phyloP scores from a whole-genome alignment of 148 eudicot genomes.

The Linanthus parryae region DNA sequence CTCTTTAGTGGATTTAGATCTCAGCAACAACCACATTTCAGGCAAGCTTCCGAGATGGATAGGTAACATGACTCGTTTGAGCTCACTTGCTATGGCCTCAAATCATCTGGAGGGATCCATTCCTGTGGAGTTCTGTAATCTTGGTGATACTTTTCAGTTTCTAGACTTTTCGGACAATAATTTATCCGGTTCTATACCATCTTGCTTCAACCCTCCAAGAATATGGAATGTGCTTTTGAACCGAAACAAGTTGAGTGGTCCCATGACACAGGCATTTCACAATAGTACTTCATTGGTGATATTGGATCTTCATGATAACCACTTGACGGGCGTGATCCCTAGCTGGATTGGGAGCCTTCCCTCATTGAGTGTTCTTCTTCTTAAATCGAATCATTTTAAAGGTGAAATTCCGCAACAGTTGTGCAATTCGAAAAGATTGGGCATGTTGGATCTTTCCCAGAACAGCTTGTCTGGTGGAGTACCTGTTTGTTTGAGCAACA shows the following conservation, averaged over 20 bases:
- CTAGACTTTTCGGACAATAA: background rate
- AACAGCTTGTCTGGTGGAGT: background rate
- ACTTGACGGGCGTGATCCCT: background rate
- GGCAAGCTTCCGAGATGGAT: too few relatives aligned
- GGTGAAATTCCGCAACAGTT: background rate
- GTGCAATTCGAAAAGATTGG: background rate
- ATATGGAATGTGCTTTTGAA: background rate
- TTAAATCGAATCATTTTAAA: background rate
- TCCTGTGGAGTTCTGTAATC: background rate
- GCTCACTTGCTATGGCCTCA: background rate
- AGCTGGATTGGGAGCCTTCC: background rate
- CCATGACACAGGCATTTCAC: background rate
- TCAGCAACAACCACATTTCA: too few relatives aligned
- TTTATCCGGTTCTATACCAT: background rate
- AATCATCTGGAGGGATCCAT: conserved; percentile 6
- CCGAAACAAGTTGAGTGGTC: too few relatives aligned
- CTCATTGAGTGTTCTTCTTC: background rate
- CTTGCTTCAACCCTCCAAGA: background rate
- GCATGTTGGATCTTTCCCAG: background rate
- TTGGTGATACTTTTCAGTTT: background rate
- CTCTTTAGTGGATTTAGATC: too few relatives aligned
- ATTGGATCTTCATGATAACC: background rate
- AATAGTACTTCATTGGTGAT: background rate
- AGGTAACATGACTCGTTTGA: background rate
- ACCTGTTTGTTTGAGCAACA: background rate